Percentiles rank a stretch among this genome's conserved stretches.
phyloP scores from a whole-genome alignment of 345 rosid genomes.

The Dipteronia sinensis region DNA sequence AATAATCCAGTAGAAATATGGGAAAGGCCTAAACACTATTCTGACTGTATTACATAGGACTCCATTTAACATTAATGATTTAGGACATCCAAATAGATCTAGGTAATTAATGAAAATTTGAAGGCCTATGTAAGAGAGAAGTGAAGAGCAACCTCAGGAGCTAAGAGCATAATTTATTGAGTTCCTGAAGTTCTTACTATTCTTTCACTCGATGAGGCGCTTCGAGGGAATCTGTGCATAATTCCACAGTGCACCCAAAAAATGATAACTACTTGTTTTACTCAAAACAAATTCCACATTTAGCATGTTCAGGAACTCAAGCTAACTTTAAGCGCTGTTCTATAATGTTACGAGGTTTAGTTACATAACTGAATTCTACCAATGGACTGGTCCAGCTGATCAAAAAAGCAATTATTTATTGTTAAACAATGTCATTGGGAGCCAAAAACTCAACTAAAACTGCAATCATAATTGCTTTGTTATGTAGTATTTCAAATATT shows the following conservation, averaged over 20 bases:
- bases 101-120: neutral
- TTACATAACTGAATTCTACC: neutral
- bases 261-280: neutral
- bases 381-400: neutral
- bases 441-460: conserved; percentile 7
- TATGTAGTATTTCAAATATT: neutral
- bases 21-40: neutral
- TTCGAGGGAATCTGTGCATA: neutral
- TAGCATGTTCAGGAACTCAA: neutral
- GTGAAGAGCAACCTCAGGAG: neutral
- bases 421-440: neutral
- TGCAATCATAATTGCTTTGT: neutral
- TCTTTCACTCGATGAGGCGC: neutral
- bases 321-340: neutral
- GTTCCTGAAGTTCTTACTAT: neutral
- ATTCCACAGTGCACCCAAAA: neutral
- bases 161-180: conserved; percentile 2
- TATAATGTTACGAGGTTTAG: neutral
- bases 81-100: neutral
- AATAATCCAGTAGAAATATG: neutral
- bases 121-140: neutral
- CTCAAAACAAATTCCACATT: neutral
- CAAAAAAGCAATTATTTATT: neutral
- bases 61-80: neutral
- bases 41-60: neutral